phyloP scores from a whole-genome alignment of 2,329 filamentous ascomycete genomes.

The Pseudogymnoascus sp. region DNA sequence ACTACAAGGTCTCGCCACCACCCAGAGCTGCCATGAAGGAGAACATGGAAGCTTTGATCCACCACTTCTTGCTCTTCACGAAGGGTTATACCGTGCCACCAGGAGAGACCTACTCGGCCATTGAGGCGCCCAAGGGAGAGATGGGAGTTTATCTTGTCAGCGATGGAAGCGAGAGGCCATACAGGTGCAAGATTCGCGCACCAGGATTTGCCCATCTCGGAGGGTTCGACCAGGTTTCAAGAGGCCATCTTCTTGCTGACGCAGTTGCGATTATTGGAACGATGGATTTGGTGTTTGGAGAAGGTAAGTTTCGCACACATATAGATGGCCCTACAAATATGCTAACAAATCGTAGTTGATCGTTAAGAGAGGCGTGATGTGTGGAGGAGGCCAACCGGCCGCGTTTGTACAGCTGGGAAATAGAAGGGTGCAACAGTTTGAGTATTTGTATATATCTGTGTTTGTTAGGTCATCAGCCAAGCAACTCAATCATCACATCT shows the following conservation, averaged over 20 bases:
- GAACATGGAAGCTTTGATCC: constrained; percentile 99
- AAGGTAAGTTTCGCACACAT: constrained; percentile 45
- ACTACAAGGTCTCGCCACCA: constrained; percentile 96
- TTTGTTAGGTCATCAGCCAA: constrained; percentile 20
- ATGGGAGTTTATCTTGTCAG: constrained; percentile 97
- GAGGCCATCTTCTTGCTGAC: constrained; percentile 90
- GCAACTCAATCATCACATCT: not conserved
- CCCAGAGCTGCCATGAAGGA: constrained; percentile 99
- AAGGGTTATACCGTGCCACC: constrained; percentile 97
- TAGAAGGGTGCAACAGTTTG: constrained; percentile 18
- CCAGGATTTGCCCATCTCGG: constrained; percentile 92
- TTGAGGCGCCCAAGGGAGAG: constrained; percentile 99
- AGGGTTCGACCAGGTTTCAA: constrained; percentile 88
- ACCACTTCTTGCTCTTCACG: constrained; percentile 97
- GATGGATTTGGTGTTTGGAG: constrained; percentile 63
- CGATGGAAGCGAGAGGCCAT: constrained; percentile 92
- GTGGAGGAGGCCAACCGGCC: constrained; percentile 1
- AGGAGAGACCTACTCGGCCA: constrained; percentile 94
- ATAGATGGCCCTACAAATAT: constrained; percentile 9
- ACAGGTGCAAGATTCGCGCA: constrained; percentile 94
- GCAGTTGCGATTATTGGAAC: constrained; percentile 92
- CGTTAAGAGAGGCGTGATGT: constrained; percentile 31
- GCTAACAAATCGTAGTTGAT: constrained; percentile 37
- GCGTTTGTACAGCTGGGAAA: constrained; percentile 7
- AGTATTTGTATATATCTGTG: constrained; percentile 18